Base-by-base conservation (phyloP, 805 yeast genomes). In the Priceomyces haplophilus region DNA sequence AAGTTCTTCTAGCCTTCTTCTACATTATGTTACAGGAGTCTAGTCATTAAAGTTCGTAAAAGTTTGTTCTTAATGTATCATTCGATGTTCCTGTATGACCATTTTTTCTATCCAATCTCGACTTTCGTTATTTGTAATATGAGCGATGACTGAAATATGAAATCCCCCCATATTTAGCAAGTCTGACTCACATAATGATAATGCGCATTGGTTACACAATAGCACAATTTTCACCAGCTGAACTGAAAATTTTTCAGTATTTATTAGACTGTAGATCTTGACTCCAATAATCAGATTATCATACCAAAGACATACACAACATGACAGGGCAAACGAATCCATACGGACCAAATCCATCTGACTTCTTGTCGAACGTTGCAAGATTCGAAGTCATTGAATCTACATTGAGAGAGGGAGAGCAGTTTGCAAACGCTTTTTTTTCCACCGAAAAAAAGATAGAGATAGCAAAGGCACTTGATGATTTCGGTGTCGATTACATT, bases 381-480 rank as follows among this genome's bases (percentile, higher is more conserved):
- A 69, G 68, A 53, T 78, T 78, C 56, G 72, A 78, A 60, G 59
- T 78, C 31, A 78, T 78, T 45, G 83, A 78, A 54, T 73, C 80
- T 21, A 78, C 83, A 17, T 65, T 78, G 43, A 75, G 83, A 73
- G 83, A 78, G 58, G 83, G 83, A 55, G 83, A 78, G 59, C 83
- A 78, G 58, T 78, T 78, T 51, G 82, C 83, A 53, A 78, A 78
- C 52, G 76, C 83, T n/a, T 78, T 78, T 50, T 78, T 78, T 65
- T 68, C 75, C 38, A 65, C 79, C 34, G 82, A 78, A 43, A 76
- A 67, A 61, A 78, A 78, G 61, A 67, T 78, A 36, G 76, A 76
- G 58, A 78, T 78, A 32, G 83, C 83, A 48, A 78, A 74, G 60
- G 82, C 82, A 36, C 61, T 78, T 49, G 82, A 76, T 52, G 82